phyloP scores from a whole-genome alignment of 176 grass and related monocot species.

The Ampelocalamus luodianensis region DNA sequence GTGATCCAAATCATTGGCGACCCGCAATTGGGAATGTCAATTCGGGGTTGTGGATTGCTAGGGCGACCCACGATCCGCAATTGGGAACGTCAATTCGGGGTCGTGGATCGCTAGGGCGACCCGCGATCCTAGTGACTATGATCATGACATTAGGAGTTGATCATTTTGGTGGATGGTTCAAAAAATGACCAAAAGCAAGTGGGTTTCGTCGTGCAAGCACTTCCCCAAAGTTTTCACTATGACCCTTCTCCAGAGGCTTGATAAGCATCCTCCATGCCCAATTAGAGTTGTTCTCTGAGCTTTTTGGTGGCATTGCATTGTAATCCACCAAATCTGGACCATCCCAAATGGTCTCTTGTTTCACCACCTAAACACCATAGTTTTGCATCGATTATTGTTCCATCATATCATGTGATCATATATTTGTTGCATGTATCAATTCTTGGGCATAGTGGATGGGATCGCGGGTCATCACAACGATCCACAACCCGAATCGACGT shows the following conservation, averaged over 20 bases:
- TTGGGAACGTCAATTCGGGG: no score
- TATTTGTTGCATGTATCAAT: constrained; percentile 80
- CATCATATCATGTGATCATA: constrained; percentile 91
- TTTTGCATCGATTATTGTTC: constrained; percentile 84
- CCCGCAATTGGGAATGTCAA: no score
- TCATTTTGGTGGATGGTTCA: constrained; percentile 83
- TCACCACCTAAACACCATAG: constrained; percentile 73
- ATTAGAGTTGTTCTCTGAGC: constrained; percentile 58
- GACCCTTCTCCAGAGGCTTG: constrained; percentile 68
- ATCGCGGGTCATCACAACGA: no score
- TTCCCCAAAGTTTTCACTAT: constrained; percentile 51
- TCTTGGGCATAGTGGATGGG: constrained; percentile 39
- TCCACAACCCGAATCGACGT: no score
- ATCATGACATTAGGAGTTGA: constrained; percentile 83
- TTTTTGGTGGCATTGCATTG: constrained; percentile 43
- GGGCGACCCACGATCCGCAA: no score
- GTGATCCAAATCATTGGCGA: no score
- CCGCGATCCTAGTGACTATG: no score
- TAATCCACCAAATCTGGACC: constrained; percentile 46
- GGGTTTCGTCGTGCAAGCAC: constrained; percentile 89
- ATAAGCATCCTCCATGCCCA: constrained; percentile 71
- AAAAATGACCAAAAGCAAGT: constrained; percentile 88
- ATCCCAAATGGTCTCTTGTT: constrained; percentile 82
- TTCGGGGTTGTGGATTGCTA: no score
- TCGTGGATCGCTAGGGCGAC: no score